Conservation (phyloP, 2,329 filamentous ascomycete species). For the Colletotrichum lupini region DNA sequence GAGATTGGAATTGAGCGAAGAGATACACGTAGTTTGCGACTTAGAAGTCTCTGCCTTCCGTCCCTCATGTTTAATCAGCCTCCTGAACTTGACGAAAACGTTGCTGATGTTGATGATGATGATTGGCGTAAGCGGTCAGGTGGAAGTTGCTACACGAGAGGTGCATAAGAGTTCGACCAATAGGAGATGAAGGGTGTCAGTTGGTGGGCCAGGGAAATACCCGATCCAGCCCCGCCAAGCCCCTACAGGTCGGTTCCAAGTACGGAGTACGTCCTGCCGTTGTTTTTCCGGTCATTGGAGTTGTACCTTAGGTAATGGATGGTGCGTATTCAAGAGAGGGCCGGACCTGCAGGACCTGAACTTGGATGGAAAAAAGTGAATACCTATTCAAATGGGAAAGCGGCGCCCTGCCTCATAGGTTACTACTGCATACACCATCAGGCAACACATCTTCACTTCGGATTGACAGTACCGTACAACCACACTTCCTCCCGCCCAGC, state of each 20-base stretch:
- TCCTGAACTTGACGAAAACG: conserved; percentile 1
- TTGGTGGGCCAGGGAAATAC: neutral
- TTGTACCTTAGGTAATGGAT: neutral
- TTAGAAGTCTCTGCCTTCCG: neutral
- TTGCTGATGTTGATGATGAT: conserved; percentile 18
- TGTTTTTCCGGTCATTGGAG: neutral
- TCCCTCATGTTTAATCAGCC: conserved; percentile 3
- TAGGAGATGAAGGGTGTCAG: conserved; percentile 21
- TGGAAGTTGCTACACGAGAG: conserved; percentile 38
- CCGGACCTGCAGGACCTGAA: no score
- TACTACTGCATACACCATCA: neutral
- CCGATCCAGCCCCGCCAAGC: neutral
- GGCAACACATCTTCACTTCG: neutral
- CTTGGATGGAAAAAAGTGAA: no score
- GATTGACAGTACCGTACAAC: neutral
- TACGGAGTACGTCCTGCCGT: neutral
- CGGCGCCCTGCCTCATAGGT: neutral
- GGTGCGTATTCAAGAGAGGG: neutral
- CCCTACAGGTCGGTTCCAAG: neutral
- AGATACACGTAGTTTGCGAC: neutral
- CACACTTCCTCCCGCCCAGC: neutral
- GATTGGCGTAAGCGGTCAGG: conserved; percentile 16
- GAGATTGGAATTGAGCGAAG: neutral
- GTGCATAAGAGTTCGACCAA: conserved; percentile 37
- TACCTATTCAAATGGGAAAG: neutral